These are phyloP conservation scores for Pisolithus tinctorius DNA, from an alignment of 768 basidiomycete species.

Conservation along the genomic window DNA sequence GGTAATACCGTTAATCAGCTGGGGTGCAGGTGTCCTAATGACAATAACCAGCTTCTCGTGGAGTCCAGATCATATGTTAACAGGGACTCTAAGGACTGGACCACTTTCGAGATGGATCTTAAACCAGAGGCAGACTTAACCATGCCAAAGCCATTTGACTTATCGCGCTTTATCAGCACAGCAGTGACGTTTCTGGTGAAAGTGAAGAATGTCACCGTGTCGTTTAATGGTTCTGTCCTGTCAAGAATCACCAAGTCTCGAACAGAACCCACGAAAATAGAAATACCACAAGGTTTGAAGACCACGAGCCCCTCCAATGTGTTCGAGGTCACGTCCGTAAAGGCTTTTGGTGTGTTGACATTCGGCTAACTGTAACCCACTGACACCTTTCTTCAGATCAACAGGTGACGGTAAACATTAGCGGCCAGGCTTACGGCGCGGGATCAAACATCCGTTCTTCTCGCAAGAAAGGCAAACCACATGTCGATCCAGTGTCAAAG, in stretches of 20 bases:
- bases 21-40: neutral
- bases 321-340: constrained; percentile 45
- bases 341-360: constrained; percentile 1
- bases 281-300: neutral
- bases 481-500: constrained; percentile 1
- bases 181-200: constrained; percentile 43
- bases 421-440: constrained; percentile 63
- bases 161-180: constrained; percentile 41
- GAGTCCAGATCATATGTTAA: neutral
- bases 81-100: constrained; percentile 23
- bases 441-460: constrained; percentile 48
- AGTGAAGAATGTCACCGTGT: constrained; percentile 17
- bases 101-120: constrained; percentile 42
- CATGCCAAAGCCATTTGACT: constrained; percentile 38
- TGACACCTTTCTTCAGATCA: constrained; percentile 39
- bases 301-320: constrained; percentile 42
- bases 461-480: constrained; percentile 8
- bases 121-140: constrained; percentile 31
- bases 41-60: constrained; percentile 2
- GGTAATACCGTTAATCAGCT: constrained; percentile 1
- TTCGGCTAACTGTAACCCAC: neutral
- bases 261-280: neutral
- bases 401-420: constrained; percentile 68
- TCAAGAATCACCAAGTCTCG: constrained; percentile 2
- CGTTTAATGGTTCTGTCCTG: constrained; percentile 1